A percentile compares a stretch with the other conserved stretches of the same genome.
Conservation (phyloP, 148 eudicot species). For the Rhododendron griersonianum region DNA sequence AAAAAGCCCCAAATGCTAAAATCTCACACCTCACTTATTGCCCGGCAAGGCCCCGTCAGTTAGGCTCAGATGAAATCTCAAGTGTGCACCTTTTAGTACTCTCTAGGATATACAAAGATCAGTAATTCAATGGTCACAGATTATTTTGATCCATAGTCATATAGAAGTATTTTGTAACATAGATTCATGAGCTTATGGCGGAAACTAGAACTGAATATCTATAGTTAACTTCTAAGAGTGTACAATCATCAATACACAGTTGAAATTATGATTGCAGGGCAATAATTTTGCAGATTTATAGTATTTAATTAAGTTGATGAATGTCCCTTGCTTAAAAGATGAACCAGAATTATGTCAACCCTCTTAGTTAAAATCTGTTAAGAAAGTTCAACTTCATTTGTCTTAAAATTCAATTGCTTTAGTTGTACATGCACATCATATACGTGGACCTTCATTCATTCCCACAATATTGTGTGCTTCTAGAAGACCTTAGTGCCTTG, state of each 20-base stretch:
- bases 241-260: background rate
- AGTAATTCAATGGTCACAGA: background rate
- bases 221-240: background rate
- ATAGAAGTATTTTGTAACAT: background rate
- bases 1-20: background rate
- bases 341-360: background rate
- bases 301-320: background rate
- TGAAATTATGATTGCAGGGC: background rate
- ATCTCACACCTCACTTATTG: background rate
- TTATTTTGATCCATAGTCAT: background rate
- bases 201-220: background rate
- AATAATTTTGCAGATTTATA: background rate
- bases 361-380: background rate
- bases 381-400: background rate
- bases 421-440: background rate
- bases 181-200: background rate
- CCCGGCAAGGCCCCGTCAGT: background rate
- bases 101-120: background rate
- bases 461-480: background rate
- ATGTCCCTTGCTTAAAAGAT: background rate
- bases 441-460: background rate
- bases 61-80: background rate
- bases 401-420: background rate
- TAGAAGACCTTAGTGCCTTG: background rate
- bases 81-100: background rate